A percentile compares a stretch with the other conserved stretches of the same genome.
phyloP scores from a whole-genome alignment of 73 alveolate genomes.

The Blepharisma stoltei region DNA sequence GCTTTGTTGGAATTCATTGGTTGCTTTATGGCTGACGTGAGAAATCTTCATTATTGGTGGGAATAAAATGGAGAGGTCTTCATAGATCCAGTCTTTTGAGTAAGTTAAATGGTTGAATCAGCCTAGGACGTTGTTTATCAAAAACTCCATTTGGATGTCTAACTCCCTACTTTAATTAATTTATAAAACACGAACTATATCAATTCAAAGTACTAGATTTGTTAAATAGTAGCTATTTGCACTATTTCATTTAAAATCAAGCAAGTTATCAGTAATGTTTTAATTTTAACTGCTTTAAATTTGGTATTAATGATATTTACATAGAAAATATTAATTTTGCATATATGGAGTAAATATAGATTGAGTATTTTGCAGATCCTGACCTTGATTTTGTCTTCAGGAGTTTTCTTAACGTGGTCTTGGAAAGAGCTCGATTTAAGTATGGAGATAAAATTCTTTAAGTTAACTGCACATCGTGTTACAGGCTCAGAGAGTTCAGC shows the following conservation, averaged over 20 bases:
- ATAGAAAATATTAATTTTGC: no score
- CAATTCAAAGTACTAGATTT: no score
- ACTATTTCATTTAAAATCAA: no score
- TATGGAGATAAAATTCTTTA: not conserved
- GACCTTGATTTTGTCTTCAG: not conserved
- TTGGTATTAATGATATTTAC: no score
- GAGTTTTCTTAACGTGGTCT: not conserved
- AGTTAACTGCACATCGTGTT: conserved; percentile 7
- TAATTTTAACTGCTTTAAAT: no score
- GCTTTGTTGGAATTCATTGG: not conserved
- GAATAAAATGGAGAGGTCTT: not conserved
- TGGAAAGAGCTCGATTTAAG: not conserved
- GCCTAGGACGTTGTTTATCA: not conserved
- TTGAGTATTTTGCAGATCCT: conserved; percentile 14
- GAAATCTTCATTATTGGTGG: not conserved
- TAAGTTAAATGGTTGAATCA: not conserved
- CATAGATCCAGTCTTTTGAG: not conserved
- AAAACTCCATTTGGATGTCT: conserved; percentile 6
- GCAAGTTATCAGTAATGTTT: no score
- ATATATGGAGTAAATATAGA: no score
- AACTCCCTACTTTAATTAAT: no score
- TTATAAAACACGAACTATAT: no score
- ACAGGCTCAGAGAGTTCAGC: not conserved
- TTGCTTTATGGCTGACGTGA: not conserved
- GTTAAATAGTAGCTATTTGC: no score